Percentiles rank a stretch among this genome's conserved stretches.
Conservation (phyloP, 2,329 filamentous ascomycete species). For the Intubia oerlemansii region DNA sequence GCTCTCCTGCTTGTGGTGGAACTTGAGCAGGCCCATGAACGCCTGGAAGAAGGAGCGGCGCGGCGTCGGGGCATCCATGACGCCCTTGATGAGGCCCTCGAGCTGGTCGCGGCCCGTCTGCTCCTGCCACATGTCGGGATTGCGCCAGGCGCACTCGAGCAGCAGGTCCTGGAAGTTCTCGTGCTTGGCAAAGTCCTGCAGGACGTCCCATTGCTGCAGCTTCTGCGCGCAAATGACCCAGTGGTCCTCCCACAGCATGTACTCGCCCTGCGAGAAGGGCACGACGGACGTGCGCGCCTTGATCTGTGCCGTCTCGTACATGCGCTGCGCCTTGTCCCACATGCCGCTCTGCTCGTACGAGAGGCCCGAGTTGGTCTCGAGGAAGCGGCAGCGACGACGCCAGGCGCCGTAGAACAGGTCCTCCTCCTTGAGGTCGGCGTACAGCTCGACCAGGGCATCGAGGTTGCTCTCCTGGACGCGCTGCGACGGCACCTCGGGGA, state of each 20-base stretch:
- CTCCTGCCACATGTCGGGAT: constrained; percentile 85
- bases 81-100: constrained; percentile 83
- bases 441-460: constrained; percentile 86
- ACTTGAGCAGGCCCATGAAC: constrained; percentile 90
- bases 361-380: constrained; percentile 90
- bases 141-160: constrained; percentile 86
- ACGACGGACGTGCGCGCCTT: constrained; percentile 93
- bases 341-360: constrained; percentile 98
- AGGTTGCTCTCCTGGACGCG: constrained; percentile 82
- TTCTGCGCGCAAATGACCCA: constrained; percentile 97
- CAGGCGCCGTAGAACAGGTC: constrained; percentile 96
- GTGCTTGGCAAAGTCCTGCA: constrained; percentile 95
- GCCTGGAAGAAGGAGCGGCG: constrained; percentile 92
- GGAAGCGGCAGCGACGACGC: constrained; percentile 84
- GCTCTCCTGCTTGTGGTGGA: constrained; percentile 73
- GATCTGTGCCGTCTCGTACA: constrained; percentile 92
- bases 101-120: constrained; percentile 72
- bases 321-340: constrained; percentile 96
- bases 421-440: constrained; percentile 77
- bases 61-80: constrained; percentile 92
- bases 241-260: constrained; percentile 98
- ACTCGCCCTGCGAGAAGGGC: constrained; percentile 88
- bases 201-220: constrained; percentile 94
- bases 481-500: constrained; percentile 64
- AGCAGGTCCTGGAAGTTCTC: constrained; percentile 96